Evolutionary conservation across 2,329 filamentous ascomycete genomes (phyloP), one percentile per base, ranked within the genome.

Genomic region (Bipolaris sorokiniana): DNA sequence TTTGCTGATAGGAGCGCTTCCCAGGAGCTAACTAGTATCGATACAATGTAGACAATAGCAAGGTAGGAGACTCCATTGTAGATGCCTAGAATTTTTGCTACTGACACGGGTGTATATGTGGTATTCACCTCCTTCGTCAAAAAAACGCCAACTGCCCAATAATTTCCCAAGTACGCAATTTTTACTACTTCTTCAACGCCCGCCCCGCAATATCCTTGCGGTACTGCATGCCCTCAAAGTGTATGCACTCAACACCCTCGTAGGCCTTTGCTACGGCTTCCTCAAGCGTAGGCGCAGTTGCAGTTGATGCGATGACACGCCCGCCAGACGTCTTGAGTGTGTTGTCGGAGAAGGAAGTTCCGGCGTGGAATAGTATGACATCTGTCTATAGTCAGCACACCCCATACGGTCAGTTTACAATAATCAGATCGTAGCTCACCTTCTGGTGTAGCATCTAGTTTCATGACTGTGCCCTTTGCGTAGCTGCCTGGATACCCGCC

Each of bases 281-380:
- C 68, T 91, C 86, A 1, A 99, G 85, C 11, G 88, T 90, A 1
- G 84, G 82, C 0, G 87, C 90, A 1, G 88, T 90, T 1, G 93
- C 90, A 36, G 91, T 96, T n/a, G 92, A 88, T 15, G 94, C 93
- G 71, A 99, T 97, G 33, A 99, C 95, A 55, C 95, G 88, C 1
- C 95, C 95, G 45, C 95, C 95, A 0, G 90, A 85, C 0, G 92
- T 94, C 70, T 88, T 84, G 18, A 98, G 82, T 61, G 87, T 81
- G 16, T 79, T 81, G 34, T 86, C 83, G 18, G 81, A 80, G 9
- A 84, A 80, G 37, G 83, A 83, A 2, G 95, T 99, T 26, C 95
- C 95, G 5, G 95, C 95, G 73, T 99, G 95, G 86, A 99, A 99
- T 61, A 97, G 86, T 61, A 90, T 73, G 3, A 87, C 61, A 85